Evolutionary conservation across 352 stramenopile genomes (phyloP).

Genomic region (Peronospora belbahrii): DNA sequence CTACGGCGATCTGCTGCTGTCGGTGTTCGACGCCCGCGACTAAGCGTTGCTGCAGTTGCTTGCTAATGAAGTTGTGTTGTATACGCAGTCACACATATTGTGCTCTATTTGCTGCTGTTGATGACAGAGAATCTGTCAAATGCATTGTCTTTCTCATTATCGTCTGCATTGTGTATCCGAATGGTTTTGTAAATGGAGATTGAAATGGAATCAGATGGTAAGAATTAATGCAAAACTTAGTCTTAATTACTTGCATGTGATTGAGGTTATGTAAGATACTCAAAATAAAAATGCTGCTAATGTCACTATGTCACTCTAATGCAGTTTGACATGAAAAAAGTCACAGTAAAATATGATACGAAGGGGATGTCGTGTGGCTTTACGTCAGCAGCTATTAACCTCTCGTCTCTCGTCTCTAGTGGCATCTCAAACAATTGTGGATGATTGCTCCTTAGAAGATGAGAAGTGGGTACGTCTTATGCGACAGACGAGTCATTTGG

Average conservation of each 20-base stretch:
- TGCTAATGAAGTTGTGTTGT: too few species aligned
- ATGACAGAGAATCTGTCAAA: too few species aligned
- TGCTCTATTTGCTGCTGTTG: too few species aligned
- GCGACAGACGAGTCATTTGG: conserved; percentile 69
- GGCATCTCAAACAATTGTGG: conserved; percentile 16
- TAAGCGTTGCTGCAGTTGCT: too few species aligned
- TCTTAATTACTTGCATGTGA: too few species aligned
- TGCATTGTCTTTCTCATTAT: too few species aligned
- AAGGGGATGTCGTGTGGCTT: conserved; percentile 1
- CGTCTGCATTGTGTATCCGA: too few species aligned
- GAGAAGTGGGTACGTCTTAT: conserved; percentile 83
- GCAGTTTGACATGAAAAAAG: background rate
- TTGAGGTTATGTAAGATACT: too few species aligned
- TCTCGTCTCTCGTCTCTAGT: conserved; percentile 19
- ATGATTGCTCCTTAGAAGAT: conserved; percentile 25
- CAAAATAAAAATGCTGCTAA: background rate
- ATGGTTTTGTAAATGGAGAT: too few species aligned
- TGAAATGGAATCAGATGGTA: too few species aligned
- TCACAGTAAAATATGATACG: conserved; percentile 12
- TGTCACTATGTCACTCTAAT: background rate
- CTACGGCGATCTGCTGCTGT: conserved; percentile 59
- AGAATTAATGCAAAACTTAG: too few species aligned
- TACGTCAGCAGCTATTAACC: conserved; percentile 5
- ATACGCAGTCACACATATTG: too few species aligned
- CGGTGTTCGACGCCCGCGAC: conserved; percentile 36